phyloP scores from a whole-genome alignment of 179 eudicot species.

The Silene vulgaris region DNA sequence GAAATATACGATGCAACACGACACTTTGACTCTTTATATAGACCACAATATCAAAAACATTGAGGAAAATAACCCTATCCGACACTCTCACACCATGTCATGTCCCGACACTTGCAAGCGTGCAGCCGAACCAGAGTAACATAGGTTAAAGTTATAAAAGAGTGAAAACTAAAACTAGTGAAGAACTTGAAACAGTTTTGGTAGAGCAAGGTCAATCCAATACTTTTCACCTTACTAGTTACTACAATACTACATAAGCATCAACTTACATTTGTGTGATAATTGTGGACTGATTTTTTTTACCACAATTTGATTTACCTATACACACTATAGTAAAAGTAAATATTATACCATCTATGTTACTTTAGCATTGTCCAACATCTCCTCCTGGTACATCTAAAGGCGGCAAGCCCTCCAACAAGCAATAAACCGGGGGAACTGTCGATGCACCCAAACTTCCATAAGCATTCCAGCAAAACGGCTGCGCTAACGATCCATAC shows the following conservation, averaged over 20 bases:
- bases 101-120: no score
- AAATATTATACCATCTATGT: neutral
- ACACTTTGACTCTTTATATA: no score
- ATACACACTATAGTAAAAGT: neutral
- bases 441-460: constrained; percentile 43
- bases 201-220: constrained; percentile 11
- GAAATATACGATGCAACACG: no score
- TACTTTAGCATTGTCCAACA: constrained; percentile 29
- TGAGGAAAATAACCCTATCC: no score
- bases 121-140: no score
- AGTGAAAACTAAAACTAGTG: neutral
- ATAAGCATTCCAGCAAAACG: constrained; percentile 79
- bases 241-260: constrained; percentile 1
- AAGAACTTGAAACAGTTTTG: neutral
- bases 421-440: constrained; percentile 57
- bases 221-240: constrained; percentile 17
- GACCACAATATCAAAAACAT: no score
- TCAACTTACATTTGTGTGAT: constrained; percentile 2
- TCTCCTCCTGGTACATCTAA: constrained; percentile 27
- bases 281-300: constrained; percentile 14
- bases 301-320: constrained; percentile 12
- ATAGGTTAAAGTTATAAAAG: neutral
- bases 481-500: constrained; percentile 31
- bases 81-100: no score
- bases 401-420: constrained; percentile 51